Evolutionary conservation across 176 grass and related monocot genomes (phyloP).

Genomic region (Carex cristatella): DNA sequence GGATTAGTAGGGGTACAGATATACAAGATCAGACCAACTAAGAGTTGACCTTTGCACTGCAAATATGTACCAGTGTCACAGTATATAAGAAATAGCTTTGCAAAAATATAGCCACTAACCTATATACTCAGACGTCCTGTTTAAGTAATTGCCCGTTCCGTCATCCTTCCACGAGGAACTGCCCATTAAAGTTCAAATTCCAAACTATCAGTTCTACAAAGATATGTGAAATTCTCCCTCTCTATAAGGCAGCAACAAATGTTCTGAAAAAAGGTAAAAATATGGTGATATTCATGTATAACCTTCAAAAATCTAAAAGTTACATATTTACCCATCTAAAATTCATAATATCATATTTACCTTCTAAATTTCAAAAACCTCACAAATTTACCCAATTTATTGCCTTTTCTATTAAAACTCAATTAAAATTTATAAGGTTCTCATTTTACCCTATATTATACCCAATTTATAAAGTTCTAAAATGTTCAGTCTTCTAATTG

Average conservation of each 20-base stretch:
- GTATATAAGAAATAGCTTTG: neutral
- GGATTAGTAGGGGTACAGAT: neutral
- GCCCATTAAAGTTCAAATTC: constrained; percentile 23
- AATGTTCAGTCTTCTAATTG: no score
- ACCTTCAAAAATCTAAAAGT: no score
- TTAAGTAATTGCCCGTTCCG: constrained; percentile 37
- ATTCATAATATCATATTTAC: no score
- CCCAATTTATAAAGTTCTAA: no score
- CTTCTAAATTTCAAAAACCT: no score
- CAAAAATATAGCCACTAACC: constrained; percentile 33
- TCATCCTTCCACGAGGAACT: constrained; percentile 67
- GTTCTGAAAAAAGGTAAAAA: neutral
- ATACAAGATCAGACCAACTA: neutral
- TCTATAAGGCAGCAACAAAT: neutral
- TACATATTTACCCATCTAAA: no score
- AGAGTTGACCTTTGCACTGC: neutral
- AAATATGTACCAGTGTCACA: neutral
- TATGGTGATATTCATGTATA: no score
- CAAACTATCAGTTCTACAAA: constrained; percentile 6
- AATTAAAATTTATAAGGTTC: no score
- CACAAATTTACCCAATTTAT: no score
- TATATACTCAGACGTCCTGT: constrained; percentile 71
- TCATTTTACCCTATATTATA: no score
- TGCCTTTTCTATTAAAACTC: no score
- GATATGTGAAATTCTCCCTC: neutral